Percentiles rank a stretch among this genome's conserved stretches.
These are phyloP conservation scores for Penicillium sp. DNA, from an alignment of 2,329 filamentous ascomycete species.

Conservation along the genomic window DNA sequence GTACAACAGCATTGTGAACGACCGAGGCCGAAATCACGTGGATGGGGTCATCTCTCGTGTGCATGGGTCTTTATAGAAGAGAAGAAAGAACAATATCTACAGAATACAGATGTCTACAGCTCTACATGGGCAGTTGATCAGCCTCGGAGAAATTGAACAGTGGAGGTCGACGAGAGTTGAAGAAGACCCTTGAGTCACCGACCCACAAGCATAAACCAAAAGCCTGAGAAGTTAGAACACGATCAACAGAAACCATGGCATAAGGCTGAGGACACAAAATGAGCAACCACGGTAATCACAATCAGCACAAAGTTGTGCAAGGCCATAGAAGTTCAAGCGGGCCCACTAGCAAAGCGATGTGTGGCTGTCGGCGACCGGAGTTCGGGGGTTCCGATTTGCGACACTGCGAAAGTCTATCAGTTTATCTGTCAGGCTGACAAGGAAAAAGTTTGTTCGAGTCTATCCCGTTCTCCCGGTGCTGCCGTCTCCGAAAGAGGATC, in stretches of 20 bases:
- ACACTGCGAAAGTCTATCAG: background rate
- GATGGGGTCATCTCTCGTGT: background rate
- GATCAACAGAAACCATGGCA: background rate
- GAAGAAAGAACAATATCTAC: background rate
- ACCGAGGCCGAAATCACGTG: background rate
- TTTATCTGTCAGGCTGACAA: background rate
- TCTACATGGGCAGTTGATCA: background rate
- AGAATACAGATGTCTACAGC: background rate
- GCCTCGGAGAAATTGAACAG: background rate
- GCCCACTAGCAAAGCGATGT: background rate
- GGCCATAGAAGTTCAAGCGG: background rate
- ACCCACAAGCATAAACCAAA: background rate
- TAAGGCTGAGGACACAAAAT: background rate
- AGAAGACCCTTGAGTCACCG: background rate
- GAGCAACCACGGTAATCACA: too few species aligned
- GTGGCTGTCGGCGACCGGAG: background rate
- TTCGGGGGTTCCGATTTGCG: background rate
- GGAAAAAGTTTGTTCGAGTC: background rate
- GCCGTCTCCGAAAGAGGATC: background rate
- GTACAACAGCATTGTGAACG: background rate
- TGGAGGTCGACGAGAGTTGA: too few species aligned
- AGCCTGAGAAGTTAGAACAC: background rate
- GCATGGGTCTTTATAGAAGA: background rate
- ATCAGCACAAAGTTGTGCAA: background rate
- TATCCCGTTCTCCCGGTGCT: background rate